Percentiles rank a stretch among this genome's conserved stretches.
Conservation (phyloP, 2,329 filamentous ascomycete species). For the Cladorrhinum sp. region DNA sequence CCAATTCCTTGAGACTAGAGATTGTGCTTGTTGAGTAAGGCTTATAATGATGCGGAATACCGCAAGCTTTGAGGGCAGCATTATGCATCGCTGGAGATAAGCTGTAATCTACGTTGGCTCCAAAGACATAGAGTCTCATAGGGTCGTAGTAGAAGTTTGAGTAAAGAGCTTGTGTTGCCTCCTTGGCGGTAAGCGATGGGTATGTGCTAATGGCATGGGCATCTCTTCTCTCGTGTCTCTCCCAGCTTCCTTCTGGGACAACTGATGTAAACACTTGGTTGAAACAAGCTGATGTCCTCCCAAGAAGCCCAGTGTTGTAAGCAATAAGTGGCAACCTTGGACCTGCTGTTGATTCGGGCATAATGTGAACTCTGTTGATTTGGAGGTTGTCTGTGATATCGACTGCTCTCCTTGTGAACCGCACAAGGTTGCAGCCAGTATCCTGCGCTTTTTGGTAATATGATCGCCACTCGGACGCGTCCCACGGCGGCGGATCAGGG, state of each 20-base stretch:
- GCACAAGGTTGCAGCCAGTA: constrained; percentile 60
- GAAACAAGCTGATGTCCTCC: constrained; percentile 63
- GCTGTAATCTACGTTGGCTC: constrained; percentile 69
- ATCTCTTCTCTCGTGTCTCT: constrained; percentile 4
- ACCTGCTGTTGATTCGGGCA: constrained; percentile 42
- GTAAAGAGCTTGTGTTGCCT: constrained; percentile 64
- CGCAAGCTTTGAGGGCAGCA: constrained; percentile 63
- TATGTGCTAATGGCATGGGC: not conserved
- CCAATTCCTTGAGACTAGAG: constrained; percentile 60
- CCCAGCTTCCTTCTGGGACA: constrained; percentile 41
- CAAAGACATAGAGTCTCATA: constrained; percentile 71
- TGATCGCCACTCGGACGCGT: constrained; percentile 49
- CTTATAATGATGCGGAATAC: constrained; percentile 66
- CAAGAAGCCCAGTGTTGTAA: constrained; percentile 63
- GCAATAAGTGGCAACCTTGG: constrained; percentile 54
- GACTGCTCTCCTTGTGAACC: constrained; percentile 56
- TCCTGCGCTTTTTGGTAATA: constrained; percentile 57
- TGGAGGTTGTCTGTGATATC: constrained; percentile 62
- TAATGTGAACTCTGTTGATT: constrained; percentile 53
- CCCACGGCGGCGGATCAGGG: constrained; percentile 51
- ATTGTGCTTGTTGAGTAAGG: constrained; percentile 62
- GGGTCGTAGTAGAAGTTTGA: constrained; percentile 64
- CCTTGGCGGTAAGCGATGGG: constrained; percentile 53
- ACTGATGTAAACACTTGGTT: constrained; percentile 65
- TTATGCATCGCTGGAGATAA: constrained; percentile 78